Base-by-base conservation (phyloP, 1,284 basidiomycete genomes). In the Sporisorium scitamineum region DNA sequence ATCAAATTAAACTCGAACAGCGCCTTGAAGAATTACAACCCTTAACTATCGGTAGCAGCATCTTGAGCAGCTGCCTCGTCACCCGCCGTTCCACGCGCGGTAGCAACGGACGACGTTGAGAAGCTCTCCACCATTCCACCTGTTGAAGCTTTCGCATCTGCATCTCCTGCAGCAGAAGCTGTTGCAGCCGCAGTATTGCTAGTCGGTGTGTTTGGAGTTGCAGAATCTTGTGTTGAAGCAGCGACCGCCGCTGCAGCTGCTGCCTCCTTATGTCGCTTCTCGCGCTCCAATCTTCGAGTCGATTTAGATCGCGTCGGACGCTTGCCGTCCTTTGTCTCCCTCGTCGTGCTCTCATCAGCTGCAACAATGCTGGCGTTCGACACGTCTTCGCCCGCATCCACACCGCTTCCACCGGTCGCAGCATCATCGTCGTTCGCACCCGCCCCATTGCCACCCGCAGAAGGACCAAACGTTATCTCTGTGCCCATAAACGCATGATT, bases 401-500 rank as follows among this genome's bases (percentile, higher is more conserved):
- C 59, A 6, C 34, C 52, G 13, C 11, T 41, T 0, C 24, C 55
- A 39, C 26, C 51, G 1, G 53, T 48, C 1, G 27, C 62, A 16
- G 16, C 68, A 37, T 24, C 59, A 8, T 26, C 57, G 18, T 26
- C 51, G 2, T 10, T 24, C 1, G 22, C 54, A 1, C 16, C 51
- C 4, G n/a, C n/a, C n/a, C n/a, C n/a, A n/a, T n/a, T n/a, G n/a
- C 29, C 50, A 9, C n/a, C 54, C 1, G 29, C 54, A 29, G 52
- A 31, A 0, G 47, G 22, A 24, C 41, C 47, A 29, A 74, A 74
- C 13, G 72, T 75, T 63, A 75, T 75, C 55, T 70, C 47, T 1
- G 45, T 63, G 4, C 72, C 72, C 62, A 84, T 80, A 66, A 84
- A 85, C 6, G 67, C 53, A 68, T 85, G 82, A 14, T 71, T 54